These are phyloP conservation scores for Mycena albidolilacea DNA, from an alignment of 768 basidiomycete genomes.

Conservation along the genomic window DNA sequence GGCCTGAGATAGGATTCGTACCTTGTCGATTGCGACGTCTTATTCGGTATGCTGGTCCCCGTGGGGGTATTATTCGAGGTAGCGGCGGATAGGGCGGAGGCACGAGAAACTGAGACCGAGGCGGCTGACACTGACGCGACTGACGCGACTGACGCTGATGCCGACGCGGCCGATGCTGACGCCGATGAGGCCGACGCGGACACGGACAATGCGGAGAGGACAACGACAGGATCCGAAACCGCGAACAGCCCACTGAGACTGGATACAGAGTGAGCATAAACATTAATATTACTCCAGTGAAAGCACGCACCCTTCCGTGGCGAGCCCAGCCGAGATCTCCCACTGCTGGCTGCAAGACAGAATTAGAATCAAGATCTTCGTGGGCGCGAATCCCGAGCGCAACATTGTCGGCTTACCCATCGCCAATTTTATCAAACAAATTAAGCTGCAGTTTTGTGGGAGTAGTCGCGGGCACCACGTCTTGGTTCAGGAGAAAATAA, in stretches of 20 bases:
- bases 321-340: background rate
- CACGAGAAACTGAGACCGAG: background rate
- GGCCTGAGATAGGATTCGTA: background rate
- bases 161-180: too few relatives aligned
- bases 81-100: background rate
- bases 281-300: too few relatives aligned
- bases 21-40: background rate
- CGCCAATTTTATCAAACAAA: background rate
- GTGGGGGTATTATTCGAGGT: background rate
- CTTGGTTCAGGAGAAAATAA: background rate
- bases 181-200: background rate
- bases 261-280: background rate
- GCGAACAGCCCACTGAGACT: too few relatives aligned
- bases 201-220: too few relatives aligned
- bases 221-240: too few relatives aligned
- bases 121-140: background rate
- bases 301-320: background rate
- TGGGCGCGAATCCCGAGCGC: background rate
- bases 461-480: background rate
- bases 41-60: background rate
- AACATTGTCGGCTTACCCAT: background rate
- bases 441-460: background rate
- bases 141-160: too few relatives aligned
- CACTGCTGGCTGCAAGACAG: conserved; percentile 4
- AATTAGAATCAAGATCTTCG: background rate